A percentile compares a stretch with the other conserved stretches of the same genome.
phyloP scores from a whole-genome alignment of 352 stramenopile genomes.

The Pythium coloratum region DNA sequence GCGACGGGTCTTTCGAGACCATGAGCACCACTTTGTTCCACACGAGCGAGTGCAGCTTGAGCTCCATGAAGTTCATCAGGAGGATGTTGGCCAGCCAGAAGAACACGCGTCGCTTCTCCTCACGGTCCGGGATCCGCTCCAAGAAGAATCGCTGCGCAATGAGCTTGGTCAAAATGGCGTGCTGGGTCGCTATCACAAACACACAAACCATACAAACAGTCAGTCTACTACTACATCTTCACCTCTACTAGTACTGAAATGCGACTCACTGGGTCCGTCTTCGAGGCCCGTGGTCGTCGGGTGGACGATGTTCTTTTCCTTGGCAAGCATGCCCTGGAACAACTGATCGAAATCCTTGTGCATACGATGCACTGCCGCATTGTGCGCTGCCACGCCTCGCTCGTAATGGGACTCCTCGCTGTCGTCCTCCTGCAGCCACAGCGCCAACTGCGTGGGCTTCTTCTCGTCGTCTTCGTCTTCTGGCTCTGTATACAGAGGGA shows the following conservation, averaged over 20 bases:
- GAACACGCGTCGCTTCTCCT: slow-evolving; percentile 64
- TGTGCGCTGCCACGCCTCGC: slow-evolving; percentile 39
- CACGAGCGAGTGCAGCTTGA: slow-evolving; percentile 74
- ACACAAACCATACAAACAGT: slow-evolving; percentile 1
- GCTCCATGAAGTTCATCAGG: slow-evolving; percentile 83
- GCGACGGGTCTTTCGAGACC: slow-evolving; percentile 43
- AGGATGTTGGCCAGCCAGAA: slow-evolving; percentile 78
- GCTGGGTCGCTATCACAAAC: slow-evolving; percentile 37
- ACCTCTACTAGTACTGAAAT: neutral
- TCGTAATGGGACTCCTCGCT: slow-evolving; percentile 37
- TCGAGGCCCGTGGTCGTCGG: slow-evolving; percentile 68
- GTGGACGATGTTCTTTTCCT: slow-evolving; percentile 80
- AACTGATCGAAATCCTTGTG: slow-evolving; percentile 58
- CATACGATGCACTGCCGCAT: slow-evolving; percentile 40
- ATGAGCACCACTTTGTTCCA: slow-evolving; percentile 85
- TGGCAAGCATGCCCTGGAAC: slow-evolving; percentile 63
- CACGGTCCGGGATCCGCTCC: slow-evolving; percentile 48
- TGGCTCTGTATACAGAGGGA: slow-evolving; percentile 34
- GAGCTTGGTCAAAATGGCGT: slow-evolving; percentile 61
- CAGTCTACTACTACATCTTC: neutral
- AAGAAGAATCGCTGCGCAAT: slow-evolving; percentile 61
- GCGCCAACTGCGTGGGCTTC: slow-evolving; percentile 37
- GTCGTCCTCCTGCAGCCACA: slow-evolving; percentile 55
- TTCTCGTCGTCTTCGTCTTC: slow-evolving; percentile 11
- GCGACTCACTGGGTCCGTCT: slow-evolving; percentile 39